phyloP scores from a whole-genome alignment of 768 basidiomycete species.

The Suillus tomentosus region DNA sequence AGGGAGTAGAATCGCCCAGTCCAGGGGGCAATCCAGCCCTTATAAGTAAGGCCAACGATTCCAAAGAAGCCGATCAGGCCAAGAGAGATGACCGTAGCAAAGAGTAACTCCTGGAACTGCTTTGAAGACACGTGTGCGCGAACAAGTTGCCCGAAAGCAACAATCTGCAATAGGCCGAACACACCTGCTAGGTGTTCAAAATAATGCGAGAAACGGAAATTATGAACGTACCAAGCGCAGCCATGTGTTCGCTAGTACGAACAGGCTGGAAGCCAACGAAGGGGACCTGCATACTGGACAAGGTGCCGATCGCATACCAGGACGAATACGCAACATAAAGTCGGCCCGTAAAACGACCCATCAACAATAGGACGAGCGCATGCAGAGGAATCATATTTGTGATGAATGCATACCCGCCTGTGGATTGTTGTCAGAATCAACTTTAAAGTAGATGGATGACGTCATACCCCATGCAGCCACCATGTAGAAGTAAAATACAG shows the following conservation, averaged over 20 bases:
- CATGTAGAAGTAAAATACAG: conserved; percentile 99
- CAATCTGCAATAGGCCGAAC: conserved; percentile 94
- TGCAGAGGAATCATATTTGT: conserved; percentile 99
- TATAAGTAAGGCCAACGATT: conserved; percentile 83
- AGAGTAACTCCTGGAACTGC: conserved; percentile 86
- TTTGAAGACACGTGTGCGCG: conserved; percentile 87
- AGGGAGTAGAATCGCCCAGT: conserved; percentile 99
- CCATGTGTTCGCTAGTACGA: conserved; percentile 98
- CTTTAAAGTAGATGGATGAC: not conserved
- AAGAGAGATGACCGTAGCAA: conserved; percentile 63
- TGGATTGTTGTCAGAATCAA: not conserved
- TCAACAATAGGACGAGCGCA: conserved; percentile 89
- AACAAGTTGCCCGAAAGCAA: conserved; percentile 90
- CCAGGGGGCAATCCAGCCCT: conserved; percentile 97
- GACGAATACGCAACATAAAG: conserved; percentile 95
- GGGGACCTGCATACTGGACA: conserved; percentile 98
- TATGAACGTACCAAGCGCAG: conserved; percentile 73
- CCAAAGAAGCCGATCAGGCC: conserved; percentile 73
- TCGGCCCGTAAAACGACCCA: conserved; percentile 92
- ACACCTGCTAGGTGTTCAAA: conserved; percentile 55
- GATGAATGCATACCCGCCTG: conserved; percentile 98
- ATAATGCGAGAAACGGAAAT: conserved; percentile 15
- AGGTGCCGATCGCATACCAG: conserved; percentile 97
- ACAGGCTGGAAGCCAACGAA: conserved; percentile 99
- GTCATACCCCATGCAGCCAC: conserved; percentile 97